Percentiles rank a stretch among this genome's conserved stretches.
Conservation (phyloP, 78 protist genomes). For the Bigelowiella natans region DNA sequence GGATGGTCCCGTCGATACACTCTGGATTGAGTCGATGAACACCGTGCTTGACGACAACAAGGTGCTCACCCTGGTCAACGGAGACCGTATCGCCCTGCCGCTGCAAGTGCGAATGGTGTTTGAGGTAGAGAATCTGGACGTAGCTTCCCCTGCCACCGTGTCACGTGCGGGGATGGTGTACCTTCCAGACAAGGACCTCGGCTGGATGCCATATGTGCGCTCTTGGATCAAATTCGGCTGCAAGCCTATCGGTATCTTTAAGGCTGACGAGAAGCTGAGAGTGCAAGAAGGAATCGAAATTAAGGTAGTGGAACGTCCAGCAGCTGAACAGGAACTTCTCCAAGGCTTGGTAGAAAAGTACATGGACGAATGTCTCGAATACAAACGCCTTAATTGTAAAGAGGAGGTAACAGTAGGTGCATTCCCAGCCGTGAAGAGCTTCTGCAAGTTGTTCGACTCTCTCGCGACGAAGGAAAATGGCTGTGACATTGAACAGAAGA, state of each 20-base stretch:
- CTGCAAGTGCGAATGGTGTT: slow-evolving; percentile 41
- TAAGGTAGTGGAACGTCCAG: neutral
- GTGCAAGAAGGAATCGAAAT: neutral
- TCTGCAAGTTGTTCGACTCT: slow-evolving; percentile 45
- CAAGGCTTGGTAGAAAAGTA: slow-evolving; percentile 21
- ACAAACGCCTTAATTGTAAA: neutral
- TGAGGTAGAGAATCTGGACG: slow-evolving; percentile 63
- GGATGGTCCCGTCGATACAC: slow-evolving; percentile 70
- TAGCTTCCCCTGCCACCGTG: slow-evolving; percentile 84
- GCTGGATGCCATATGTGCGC: slow-evolving; percentile 41
- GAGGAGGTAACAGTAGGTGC: slow-evolving; percentile 36
- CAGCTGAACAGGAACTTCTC: neutral
- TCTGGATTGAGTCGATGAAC: slow-evolving; percentile 78
- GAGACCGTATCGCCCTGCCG: slow-evolving; percentile 46
- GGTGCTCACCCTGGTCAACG: slow-evolving; percentile 40
- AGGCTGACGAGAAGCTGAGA: neutral
- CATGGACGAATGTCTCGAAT: slow-evolving; percentile 9
- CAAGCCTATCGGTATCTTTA: neutral
- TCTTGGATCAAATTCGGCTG: slow-evolving; percentile 14
- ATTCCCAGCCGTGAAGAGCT: slow-evolving; percentile 30
- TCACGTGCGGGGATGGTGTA: slow-evolving; percentile 75
- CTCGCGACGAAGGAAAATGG: slow-evolving; percentile 50
- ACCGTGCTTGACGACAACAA: slow-evolving; percentile 60
- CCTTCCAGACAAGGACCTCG: slow-evolving; percentile 46
- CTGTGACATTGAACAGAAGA: slow-evolving; percentile 6